These are phyloP conservation scores for Fusarium paranaense DNA, from an alignment of 2,329 filamentous ascomycete species.

Conservation along the genomic window DNA sequence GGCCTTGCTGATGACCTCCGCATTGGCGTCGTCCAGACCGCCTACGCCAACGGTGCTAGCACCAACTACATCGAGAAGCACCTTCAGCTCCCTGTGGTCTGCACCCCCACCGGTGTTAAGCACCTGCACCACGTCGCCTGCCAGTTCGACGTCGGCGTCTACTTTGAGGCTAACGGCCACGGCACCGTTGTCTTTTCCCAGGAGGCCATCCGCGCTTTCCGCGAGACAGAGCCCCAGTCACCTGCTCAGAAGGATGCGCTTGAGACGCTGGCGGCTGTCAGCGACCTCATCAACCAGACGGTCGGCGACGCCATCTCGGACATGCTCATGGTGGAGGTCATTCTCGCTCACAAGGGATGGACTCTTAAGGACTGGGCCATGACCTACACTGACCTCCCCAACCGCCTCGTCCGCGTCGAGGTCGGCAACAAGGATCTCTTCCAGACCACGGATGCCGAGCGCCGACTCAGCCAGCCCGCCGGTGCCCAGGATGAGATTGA, in stretches of 20 bases:
- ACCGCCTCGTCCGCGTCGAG: constrained; percentile 92
- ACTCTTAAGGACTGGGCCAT: constrained; percentile 89
- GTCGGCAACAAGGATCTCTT: constrained; percentile 90
- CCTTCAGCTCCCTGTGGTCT: constrained; percentile 88
- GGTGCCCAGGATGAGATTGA: constrained; percentile 90
- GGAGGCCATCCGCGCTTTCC: constrained; percentile 82
- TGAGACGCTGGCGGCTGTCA: constrained; percentile 83
- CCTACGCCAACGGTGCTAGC: constrained; percentile 95
- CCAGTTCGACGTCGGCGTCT: constrained; percentile 94
- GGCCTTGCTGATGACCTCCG: constrained; percentile 84
- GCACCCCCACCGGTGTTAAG: constrained; percentile 96
- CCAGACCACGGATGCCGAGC: constrained; percentile 91
- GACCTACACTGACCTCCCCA: constrained; percentile 94
- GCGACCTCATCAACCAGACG: constrained; percentile 96
- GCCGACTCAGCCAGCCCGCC: constrained; percentile 81
- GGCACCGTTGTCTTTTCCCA: constrained; percentile 95
- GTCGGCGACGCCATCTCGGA: constrained; percentile 97
- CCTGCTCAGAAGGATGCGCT: constrained; percentile 92
- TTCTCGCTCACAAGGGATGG: constrained; percentile 96
- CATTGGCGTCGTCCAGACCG: constrained; percentile 96
- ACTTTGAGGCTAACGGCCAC: constrained; percentile 99
- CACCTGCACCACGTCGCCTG: constrained; percentile 97
- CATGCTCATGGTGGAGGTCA: constrained; percentile 94
- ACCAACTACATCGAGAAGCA: constrained; percentile 92
- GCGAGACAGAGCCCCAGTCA: constrained; percentile 83